Evolutionary conservation across 2,329 filamentous ascomycete genomes (phyloP).

Genomic region (Coniochaeta hoffmannii): DNA sequence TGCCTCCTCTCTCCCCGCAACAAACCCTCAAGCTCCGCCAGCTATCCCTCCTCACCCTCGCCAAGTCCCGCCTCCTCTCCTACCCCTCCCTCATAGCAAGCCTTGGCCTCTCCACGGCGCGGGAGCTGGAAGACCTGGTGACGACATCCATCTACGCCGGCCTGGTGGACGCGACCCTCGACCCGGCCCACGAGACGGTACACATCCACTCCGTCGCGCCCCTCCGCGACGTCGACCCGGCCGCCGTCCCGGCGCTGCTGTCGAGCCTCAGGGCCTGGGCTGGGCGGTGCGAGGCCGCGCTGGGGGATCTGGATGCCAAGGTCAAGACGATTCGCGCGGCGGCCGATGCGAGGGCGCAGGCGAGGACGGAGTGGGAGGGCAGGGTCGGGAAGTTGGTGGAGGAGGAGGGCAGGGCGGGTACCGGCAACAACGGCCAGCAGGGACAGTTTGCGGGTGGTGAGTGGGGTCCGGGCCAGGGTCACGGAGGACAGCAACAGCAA

Average conservation of each 20-base stretch:
- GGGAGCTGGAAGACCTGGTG: conserved; percentile 77
- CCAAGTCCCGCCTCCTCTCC: conserved; percentile 58
- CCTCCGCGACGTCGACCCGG: conserved; percentile 75
- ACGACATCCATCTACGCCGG: conserved; percentile 83
- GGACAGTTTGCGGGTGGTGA: too few species aligned
- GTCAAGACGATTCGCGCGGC: conserved; percentile 57
- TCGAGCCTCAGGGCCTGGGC: conserved; percentile 67
- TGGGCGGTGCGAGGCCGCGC: conserved; percentile 65
- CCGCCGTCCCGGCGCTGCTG: conserved; percentile 62
- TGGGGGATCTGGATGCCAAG: conserved; percentile 68
- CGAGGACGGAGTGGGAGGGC: conserved; percentile 38
- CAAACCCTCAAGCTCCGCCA: conserved; percentile 85
- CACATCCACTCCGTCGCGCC: conserved; percentile 75
- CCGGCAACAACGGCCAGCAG: too few species aligned
- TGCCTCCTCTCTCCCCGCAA: conserved; percentile 64
- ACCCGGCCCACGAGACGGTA: conserved; percentile 67
- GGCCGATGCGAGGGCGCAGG: conserved; percentile 45
- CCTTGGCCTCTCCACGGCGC: conserved; percentile 58
- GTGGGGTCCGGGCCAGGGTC: not conserved
- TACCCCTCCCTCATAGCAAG: conserved; percentile 62
- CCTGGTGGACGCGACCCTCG: conserved; percentile 74
- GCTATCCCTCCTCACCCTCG: conserved; percentile 78
- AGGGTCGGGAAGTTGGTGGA: conserved; percentile 42
- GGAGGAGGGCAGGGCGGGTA: conserved; percentile 23
- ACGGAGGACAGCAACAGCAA: conserved; percentile 13